Base-by-base conservation (phyloP, 177 flowering plant species). In the Vitis hybrid region DNA sequence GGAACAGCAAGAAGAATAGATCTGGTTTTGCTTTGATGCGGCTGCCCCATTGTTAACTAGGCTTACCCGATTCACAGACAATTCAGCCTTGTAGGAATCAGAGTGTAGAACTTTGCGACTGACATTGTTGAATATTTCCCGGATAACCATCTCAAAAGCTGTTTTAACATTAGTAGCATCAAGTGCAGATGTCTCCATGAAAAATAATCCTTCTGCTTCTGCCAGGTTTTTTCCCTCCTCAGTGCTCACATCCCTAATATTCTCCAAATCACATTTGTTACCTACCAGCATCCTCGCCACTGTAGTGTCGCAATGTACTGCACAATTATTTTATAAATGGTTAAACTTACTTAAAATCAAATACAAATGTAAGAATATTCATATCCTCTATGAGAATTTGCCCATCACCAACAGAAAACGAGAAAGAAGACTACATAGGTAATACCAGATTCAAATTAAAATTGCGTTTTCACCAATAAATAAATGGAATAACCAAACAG, bases 151-250 rank as follows among this genome's bases (percentile, higher is more conserved):
- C 80, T 81, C 84, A 46, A 81, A 81, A 13, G 84, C 84, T 56
- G 51, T 76, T 21, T 60, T 74, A 17, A 81, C 84, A 64, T 81
- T 81, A 35, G 84, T 81, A 11, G 82, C 73, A 52, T 81, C 82
- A 2, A 79, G 59, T 30, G 84, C 84, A 60, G 84, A 82, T 59
- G 84, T 82, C 73, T 82, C 84, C 76, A 82, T 82, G 77, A 82
- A 82, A 70, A 82, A 82, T 71, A 82, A 68, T 19, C 80, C 80
- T 79, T 82, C 82, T 48, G 70, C 60, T 79, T 79, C 84, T n/a
- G 84, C 84, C 2, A 82, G 77, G 56, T 57, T 77, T 59, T 66
- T 79, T 15, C 82, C 84, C 60, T 82, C 84, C 57, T 82, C 82
- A 4, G 70, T 63, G 11, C 73, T 77, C 55, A 82, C 84, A 30